These are phyloP conservation scores for Helotiales sp. DNA, from an alignment of 2,329 filamentous ascomycete genomes.

Conservation along the genomic window DNA sequence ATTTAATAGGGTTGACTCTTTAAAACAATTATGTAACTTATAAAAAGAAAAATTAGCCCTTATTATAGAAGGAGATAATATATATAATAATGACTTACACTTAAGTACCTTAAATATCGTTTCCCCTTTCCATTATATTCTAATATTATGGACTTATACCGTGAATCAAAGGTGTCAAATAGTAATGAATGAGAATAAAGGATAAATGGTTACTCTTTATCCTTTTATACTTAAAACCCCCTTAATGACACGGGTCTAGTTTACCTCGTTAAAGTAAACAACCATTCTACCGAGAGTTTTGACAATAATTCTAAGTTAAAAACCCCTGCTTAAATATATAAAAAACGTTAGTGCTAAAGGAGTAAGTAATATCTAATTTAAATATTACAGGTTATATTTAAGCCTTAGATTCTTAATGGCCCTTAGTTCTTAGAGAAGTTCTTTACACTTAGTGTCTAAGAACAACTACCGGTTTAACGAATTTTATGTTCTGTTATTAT, in stretches of 20 bases:
- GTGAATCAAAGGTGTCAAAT: neutral
- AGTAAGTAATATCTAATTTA: no score
- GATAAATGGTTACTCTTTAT: neutral
- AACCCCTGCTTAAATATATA: no score
- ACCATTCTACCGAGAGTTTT: neutral
- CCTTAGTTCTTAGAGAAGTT: no score
- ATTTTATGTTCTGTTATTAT: neutral
- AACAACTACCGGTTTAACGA: no score
- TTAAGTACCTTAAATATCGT: conserved; percentile 1
- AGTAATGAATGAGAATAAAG: neutral
- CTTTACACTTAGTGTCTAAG: no score
- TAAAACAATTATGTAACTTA: neutral
- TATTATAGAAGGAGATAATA: neutral
- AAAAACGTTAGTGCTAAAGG: no score
- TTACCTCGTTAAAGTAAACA: neutral
- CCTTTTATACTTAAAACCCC: neutral
- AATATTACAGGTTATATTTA: no score
- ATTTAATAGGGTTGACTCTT: neutral
- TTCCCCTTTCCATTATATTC: neutral
- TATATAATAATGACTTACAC: conserved; percentile 5
- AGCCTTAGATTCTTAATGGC: no score
- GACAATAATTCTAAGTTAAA: neutral
- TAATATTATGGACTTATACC: neutral
- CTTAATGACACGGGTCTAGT: neutral
- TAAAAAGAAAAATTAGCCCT: conserved; percentile 1